Evolutionary conservation across 129 eudicot genomes (phyloP).

Genomic region (Apium graveolens): DNA sequence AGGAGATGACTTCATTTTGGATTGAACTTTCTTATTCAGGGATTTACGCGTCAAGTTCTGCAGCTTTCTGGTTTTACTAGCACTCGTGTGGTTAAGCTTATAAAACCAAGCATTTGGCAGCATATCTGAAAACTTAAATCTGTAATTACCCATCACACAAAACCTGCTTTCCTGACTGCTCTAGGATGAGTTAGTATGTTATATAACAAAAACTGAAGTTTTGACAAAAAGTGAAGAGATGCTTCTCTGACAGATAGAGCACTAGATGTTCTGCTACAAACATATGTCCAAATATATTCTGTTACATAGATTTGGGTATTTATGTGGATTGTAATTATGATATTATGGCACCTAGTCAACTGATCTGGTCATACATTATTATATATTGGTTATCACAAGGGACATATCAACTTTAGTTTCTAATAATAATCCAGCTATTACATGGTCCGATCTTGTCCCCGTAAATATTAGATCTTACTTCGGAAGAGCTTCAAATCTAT

Average conservation of each 20-base stretch:
- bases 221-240: neutral
- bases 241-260: neutral
- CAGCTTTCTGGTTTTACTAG: conserved; percentile 10
- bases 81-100: conserved; percentile 26
- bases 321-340: neutral
- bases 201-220: neutral
- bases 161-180: neutral
- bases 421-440: no score
- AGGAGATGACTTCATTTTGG: conserved; percentile 8
- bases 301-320: neutral
- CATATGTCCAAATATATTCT: neutral
- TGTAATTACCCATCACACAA: conserved; percentile 47
- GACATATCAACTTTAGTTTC: neutral
- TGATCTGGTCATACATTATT: neutral
- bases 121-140: conserved; percentile 34
- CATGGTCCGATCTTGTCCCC: no score
- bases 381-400: neutral
- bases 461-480: no score
- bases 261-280: neutral
- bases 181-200: neutral
- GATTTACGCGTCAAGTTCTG: conserved; percentile 11
- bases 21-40: neutral
- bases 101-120: conserved; percentile 5
- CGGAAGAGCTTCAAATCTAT: no score
- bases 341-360: neutral